These are phyloP conservation scores for Neonectria ditissima DNA, from an alignment of 2,329 filamentous ascomycete genomes.

Conservation along the genomic window DNA sequence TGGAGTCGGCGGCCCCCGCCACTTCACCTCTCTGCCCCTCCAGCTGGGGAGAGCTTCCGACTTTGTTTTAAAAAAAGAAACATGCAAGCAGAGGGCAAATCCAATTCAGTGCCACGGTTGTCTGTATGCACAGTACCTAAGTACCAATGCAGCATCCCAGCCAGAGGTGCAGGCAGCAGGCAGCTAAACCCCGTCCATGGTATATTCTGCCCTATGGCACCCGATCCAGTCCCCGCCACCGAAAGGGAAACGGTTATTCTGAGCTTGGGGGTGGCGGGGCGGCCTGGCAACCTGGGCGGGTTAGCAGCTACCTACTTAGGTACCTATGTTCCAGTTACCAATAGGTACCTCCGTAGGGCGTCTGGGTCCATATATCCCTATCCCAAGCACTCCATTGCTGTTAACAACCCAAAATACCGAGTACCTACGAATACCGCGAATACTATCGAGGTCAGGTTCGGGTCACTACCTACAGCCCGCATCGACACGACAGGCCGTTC, in stretches of 20 bases:
- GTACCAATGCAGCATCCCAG: background rate
- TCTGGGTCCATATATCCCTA: background rate
- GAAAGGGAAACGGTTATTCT: slow-evolving; percentile 1
- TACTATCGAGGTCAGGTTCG: background rate
- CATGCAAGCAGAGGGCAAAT: background rate
- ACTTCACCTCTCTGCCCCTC: background rate
- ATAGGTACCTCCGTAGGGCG: background rate
- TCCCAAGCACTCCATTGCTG: background rate
- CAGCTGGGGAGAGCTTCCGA: background rate
- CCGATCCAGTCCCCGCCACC: background rate
- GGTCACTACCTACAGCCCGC: slow-evolving; percentile 4
- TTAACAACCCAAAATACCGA: background rate
- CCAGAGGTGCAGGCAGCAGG: slow-evolving; percentile 4
- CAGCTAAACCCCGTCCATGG: background rate
- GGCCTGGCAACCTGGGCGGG: background rate
- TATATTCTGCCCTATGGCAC: background rate
- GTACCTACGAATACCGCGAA: too few relatives aligned
- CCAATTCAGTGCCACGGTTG: background rate
- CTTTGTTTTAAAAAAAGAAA: background rate
- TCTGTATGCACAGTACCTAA: background rate
- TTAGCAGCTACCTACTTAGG: too few relatives aligned
- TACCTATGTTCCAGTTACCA: too few relatives aligned
- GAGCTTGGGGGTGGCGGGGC: background rate
- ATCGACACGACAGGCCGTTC: background rate
- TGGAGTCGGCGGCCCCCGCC: background rate